Evolutionary conservation across 2,329 filamentous ascomycete genomes (phyloP).

Genomic region (Blumeria hordei): DNA sequence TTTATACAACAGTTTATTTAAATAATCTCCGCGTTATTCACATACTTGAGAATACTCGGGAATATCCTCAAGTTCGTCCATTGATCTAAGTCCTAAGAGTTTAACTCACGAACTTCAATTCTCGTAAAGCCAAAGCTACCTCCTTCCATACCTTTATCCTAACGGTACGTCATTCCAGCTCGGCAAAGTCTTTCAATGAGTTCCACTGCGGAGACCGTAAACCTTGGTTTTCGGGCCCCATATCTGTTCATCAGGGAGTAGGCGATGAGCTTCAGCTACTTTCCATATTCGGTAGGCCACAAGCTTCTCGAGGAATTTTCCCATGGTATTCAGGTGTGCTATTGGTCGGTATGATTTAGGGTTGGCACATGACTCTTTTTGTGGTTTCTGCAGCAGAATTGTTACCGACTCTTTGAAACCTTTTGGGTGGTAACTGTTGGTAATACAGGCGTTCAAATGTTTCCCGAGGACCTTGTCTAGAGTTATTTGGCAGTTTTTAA

Average conservation of each 20-base stretch:
- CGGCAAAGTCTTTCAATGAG: too few species aligned
- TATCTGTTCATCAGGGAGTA: neutral
- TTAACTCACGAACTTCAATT: too few species aligned
- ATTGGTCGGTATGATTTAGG: neutral
- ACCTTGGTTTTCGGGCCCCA: neutral
- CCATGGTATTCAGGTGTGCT: neutral
- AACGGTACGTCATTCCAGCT: too few species aligned
- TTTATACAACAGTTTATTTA: too few species aligned
- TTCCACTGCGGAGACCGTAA: too few species aligned
- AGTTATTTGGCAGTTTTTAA: neutral
- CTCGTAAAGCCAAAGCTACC: too few species aligned
- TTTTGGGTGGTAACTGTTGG: neutral
- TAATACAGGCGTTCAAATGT: neutral
- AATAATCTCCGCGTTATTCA: too few species aligned
- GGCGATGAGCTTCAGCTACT: neutral
- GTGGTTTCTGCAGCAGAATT: neutral
- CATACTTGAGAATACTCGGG: too few species aligned
- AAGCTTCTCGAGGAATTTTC: neutral
- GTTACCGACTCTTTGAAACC: neutral
- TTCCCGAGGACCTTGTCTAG: neutral
- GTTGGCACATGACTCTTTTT: neutral
- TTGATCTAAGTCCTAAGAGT: too few species aligned
- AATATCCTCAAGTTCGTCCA: too few species aligned
- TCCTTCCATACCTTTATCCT: too few species aligned
- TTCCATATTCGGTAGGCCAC: neutral